Base-by-base conservation (phyloP, 2,329 filamentous ascomycete genomes). In the Epichloe glyceriae region DNA sequence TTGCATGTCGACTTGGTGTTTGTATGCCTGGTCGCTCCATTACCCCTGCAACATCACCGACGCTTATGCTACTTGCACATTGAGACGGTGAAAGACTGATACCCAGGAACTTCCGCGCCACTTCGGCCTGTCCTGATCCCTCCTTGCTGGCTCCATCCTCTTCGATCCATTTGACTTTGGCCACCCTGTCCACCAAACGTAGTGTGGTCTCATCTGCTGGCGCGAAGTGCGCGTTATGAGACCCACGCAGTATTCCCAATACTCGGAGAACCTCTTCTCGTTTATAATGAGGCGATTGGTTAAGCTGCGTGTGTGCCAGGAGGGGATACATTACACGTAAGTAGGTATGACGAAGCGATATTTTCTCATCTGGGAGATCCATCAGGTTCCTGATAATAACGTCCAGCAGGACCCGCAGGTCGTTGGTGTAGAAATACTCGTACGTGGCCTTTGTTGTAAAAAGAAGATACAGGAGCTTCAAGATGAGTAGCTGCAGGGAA, bases 351-450 rank as follows among this genome's bases (percentile, higher is more conserved):
- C 91, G 81, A 52, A 98, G 72, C 17, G 80, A 75, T 55, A 75
- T 73, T 54, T 79, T 82, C 63, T 95, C 91, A 60, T 91, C 85
- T 0, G 94, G 93, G 8, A 98, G 74, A 64, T 98, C 93, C 60
- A 97, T 82, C n/a, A 98, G 74, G 61, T 98, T 98, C 42, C 93
- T 86, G 54, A 98, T 88, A 52, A 98, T 89, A 56, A 98, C 93
- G 62, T 98, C 93, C 45, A 97, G 76, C 15, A 98, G 78, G 4
- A 98, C 93, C 52, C 88, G 86, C 33, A 98, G 75, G 62, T 98
- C 93, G 64, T 98, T 98, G 30, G 89, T 96, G 67, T 97, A 98
- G 64, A 98, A 98, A 68, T 97, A 98, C 69, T 98, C 93, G 65
- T 93, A 88, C 0, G 93, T 98, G 15, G 85, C 80, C 51, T 82